These are phyloP conservation scores for Trichoderma semiorbis DNA, from an alignment of 2,329 filamentous ascomycete species.

Conservation along the genomic window DNA sequence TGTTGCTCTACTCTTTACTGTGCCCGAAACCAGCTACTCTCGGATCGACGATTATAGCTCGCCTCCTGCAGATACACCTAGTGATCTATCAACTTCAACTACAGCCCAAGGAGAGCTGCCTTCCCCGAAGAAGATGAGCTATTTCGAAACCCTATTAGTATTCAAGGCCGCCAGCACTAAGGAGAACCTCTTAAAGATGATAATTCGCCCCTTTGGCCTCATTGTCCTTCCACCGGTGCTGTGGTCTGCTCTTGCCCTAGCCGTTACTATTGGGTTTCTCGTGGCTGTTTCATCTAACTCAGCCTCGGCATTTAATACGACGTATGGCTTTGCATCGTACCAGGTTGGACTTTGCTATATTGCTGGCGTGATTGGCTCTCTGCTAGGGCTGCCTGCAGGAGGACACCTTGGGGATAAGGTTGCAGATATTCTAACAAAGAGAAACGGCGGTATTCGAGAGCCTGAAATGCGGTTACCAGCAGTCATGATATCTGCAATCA, in stretches of 20 bases:
- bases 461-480: constrained; percentile 59
- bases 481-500: constrained; percentile 48
- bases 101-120: neutral
- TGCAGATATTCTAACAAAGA: constrained; percentile 47
- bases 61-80: constrained; percentile 12
- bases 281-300: constrained; percentile 55
- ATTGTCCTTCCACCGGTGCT: constrained; percentile 51
- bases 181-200: constrained; percentile 47
- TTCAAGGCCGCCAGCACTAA: constrained; percentile 41
- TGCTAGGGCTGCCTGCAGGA: constrained; percentile 48
- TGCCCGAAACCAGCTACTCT: constrained; percentile 52
- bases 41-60: constrained; percentile 25
- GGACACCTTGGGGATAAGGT: constrained; percentile 46
- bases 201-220: constrained; percentile 47
- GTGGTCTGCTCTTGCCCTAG: constrained; percentile 53
- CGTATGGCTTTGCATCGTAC: constrained; percentile 44
- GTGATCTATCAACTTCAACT: constrained; percentile 14
- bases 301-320: constrained; percentile 38
- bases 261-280: constrained; percentile 54
- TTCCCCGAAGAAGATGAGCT: constrained; percentile 26
- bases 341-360: constrained; percentile 52
- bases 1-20: constrained; percentile 48
- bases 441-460: constrained; percentile 54
- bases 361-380: constrained; percentile 44
- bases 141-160: constrained; percentile 37